These are phyloP conservation scores for Hanseniaspora gamundiae DNA, from an alignment of 1,139 yeast genomes.

Conservation along the genomic window DNA sequence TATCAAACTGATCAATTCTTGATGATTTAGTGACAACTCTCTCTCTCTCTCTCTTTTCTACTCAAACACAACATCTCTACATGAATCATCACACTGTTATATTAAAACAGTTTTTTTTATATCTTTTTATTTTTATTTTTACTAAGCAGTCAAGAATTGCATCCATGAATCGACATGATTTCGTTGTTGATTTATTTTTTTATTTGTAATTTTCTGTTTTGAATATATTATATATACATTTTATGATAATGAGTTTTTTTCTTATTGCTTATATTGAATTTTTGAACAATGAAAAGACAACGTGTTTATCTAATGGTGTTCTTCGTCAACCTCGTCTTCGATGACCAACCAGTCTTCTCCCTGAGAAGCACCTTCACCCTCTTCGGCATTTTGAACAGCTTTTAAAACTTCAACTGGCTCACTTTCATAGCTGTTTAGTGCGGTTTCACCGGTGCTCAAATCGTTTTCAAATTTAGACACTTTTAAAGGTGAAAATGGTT, in stretches of 20 bases:
- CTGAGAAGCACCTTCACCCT: conserved; percentile 28
- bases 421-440: conserved; percentile 62
- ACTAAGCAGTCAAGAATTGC: no score
- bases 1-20: no score
- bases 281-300: no score
- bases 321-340: conserved; percentile 61
- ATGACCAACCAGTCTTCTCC: conserved; percentile 77
- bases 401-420: conserved; percentile 60
- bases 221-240: neutral
- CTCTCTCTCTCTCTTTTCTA: no score
- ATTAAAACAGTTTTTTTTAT: no score
- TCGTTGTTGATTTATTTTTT: no score
- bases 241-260: neutral
- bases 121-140: no score
- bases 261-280: neutral
- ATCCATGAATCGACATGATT: no score
- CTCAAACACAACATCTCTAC: no score
- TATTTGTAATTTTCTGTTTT: neutral
- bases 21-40: no score
- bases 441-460: conserved; percentile 50
- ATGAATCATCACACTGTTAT: no score
- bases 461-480: conserved; percentile 69
- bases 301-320: conserved; percentile 42
- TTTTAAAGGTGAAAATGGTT: conserved; percentile 68
- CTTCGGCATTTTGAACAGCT: conserved; percentile 32